phyloP scores from a whole-genome alignment of 768 basidiomycete species.

The Strobilomyces confusus region DNA sequence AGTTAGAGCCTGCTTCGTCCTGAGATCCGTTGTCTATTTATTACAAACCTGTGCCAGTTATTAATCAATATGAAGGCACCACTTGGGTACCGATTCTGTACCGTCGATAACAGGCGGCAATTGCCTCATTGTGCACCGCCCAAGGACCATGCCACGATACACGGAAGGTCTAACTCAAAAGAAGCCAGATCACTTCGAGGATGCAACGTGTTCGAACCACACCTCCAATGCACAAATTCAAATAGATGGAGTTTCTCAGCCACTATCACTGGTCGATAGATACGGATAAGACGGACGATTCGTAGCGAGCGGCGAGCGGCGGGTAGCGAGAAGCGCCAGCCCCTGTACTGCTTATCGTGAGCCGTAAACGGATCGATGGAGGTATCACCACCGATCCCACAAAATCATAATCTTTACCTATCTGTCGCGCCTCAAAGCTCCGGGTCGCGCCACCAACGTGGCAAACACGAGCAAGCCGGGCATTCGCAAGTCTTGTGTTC shows the following conservation, averaged over 20 bases:
- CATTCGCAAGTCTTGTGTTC: slow-evolving; percentile 4
- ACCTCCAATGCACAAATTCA: slow-evolving; percentile 17
- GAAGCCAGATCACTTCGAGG: slow-evolving; percentile 23
- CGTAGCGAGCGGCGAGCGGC: neutral
- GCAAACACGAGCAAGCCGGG: slow-evolving; percentile 22
- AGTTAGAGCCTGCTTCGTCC: slow-evolving; percentile 19
- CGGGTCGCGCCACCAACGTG: slow-evolving; percentile 19
- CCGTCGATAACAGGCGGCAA: slow-evolving; percentile 16
- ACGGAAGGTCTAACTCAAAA: slow-evolving; percentile 9
- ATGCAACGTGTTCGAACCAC: slow-evolving; percentile 23
- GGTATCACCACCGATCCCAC: slow-evolving; percentile 1
- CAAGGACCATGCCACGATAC: slow-evolving; percentile 13
- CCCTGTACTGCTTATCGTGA: slow-evolving; percentile 18
- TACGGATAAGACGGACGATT: slow-evolving; percentile 13
- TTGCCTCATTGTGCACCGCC: slow-evolving; percentile 28
- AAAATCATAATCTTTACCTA: slow-evolving; percentile 5
- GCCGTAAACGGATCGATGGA: slow-evolving; percentile 7
- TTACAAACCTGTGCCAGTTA: slow-evolving; percentile 19
- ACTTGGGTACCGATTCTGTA: slow-evolving; percentile 5
- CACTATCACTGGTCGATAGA: slow-evolving; percentile 19
- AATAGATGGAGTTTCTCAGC: slow-evolving; percentile 25
- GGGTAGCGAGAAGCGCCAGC: neutral
- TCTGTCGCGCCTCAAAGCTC: slow-evolving; percentile 2
- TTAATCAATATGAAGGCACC: slow-evolving; percentile 24
- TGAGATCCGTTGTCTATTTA: slow-evolving; percentile 22